Evolutionary conservation across 2,329 filamentous ascomycete genomes (phyloP), one percentile per base, ranked within the genome.

Genomic region (Xylaria arbuscula): DNA sequence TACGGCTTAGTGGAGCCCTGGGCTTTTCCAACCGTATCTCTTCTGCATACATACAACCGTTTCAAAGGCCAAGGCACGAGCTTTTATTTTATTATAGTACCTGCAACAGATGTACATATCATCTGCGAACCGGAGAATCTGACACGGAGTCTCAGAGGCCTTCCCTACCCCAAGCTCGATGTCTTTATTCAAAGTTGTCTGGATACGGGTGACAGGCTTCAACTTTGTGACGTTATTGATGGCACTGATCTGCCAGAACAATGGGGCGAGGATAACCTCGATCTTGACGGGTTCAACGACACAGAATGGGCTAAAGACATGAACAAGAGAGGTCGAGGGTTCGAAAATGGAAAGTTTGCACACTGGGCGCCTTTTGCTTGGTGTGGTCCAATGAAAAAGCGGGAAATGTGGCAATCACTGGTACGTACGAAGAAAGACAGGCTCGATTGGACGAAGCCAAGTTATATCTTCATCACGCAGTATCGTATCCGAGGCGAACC

Each of bases 401-500:
- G 4, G 1, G 45, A 22, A 6, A 47, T 47, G 45, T 47, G 45
- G 45, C 45, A 22, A n/a, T 47, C 7, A n/a, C 4, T 47, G n/a
- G 45, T 11, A n/a, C n/a, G 45, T n/a, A 9, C 45, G 17, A 22
- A 47, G 19, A 47, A 47, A n/a, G 45, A 47, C 45, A 47, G 45
- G 17, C 8, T 22, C 10, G 45, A 11, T 47, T 47, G n/a, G 45
- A 47, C 45, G 2, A 47, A 19, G 45, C 45, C 45, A 22, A 19
- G 45, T 10, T 9, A 11, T 22, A 47, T 47, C 6, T 47, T 47
- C 45, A 47, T 47, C 17, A 47, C 45, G 8, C n/a, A 47, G n/a
- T 59, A 67, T 62, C 64, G 65, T 62, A 13, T 47, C 24, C 15
- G 36, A 42, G 54, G 19, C 11, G 47, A 57, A 1, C 54, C 19